Evolutionary conservation across 805 yeast genomes (phyloP), one percentile per base, ranked within the genome.

Genomic region (Ogataea minuta): DNA sequence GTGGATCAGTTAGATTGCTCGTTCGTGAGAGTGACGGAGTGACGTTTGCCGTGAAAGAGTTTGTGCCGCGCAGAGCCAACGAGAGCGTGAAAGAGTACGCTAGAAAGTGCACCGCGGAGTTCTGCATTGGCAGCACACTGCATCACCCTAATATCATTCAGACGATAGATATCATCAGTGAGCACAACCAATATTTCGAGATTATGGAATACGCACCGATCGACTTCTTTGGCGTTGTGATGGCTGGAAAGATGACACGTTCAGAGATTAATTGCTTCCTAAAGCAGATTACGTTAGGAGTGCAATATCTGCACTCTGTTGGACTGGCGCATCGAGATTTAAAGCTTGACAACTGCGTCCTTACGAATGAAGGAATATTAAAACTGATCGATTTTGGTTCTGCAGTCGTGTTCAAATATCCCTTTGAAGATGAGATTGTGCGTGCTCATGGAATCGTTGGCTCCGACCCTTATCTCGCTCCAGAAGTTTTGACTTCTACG

Each of bases 61-160:
- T 85, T 54, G 73, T 91, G 52, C 76, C 86, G 10, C 72, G 84
- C 46, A 72, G 82, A 56, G 75, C 81, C 27, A 81, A 77, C 54
- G 95, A 85, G 57, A 63, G 78, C 8, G 71, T 78, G 41, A 81
- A 81, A 57, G 93, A 85, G 48, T 85, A 85, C 56, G 84, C 89
- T n/a, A 79, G 82, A 50, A 85, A 85, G 64, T 84, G 90, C 57
- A 84, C 91, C 1, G 88, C 90, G n/a, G 95, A 85, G 57, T 85
- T 82, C 59, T 83, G 93, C 63, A 84, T 85, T 42, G 95, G 95
- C 11, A 79, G 87, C 15, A 83, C 91, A 14, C 67, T 85, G 43
- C 84, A 81, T 50, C 93, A 85, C 63, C 88, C 91, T 38, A 84
- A 85, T 59, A 76, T 85, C 46, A 84, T 85, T 51, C 78, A 83